These are phyloP conservation scores for Selaginella tamariscina DNA, from an alignment of 75 land plant species.

Conservation along the genomic window DNA sequence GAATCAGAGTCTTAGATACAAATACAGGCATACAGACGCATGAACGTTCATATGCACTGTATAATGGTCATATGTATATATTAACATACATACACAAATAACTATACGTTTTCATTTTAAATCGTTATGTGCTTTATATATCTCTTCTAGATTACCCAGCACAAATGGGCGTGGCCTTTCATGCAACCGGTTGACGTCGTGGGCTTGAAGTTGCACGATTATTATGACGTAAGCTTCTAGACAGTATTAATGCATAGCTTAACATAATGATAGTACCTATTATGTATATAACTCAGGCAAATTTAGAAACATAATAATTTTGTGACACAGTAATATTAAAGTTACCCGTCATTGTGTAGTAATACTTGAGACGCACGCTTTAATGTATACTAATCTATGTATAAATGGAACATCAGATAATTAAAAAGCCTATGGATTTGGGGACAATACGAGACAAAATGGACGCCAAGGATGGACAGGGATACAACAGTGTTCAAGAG, in stretches of 20 bases:
- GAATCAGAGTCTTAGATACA: not conserved
- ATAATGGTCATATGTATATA: not conserved
- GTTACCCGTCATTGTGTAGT: too few species aligned
- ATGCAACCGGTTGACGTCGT: constrained; percentile 85
- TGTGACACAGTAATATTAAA: too few species aligned
- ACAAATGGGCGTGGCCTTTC: constrained; percentile 93
- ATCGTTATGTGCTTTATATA: not conserved
- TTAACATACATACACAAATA: not conserved
- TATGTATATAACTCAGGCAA: too few species aligned
- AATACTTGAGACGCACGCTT: too few species aligned
- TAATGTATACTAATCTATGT: too few species aligned
- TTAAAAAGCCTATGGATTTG: constrained; percentile 88
- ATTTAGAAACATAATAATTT: too few species aligned
- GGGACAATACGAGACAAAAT: constrained; percentile 66
- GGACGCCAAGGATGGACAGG: constrained; percentile 84
- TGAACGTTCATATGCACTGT: too few species aligned
- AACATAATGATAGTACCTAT: too few species aligned
- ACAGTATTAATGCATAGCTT: not conserved
- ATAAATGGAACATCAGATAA: too few species aligned
- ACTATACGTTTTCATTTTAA: not conserved
- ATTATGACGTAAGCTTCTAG: constrained; percentile 42
- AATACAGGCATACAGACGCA: too few species aligned
- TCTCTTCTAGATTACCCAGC: constrained; percentile 50
- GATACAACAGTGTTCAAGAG: constrained; percentile 69
- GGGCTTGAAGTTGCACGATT: constrained; percentile 66